Evolutionary conservation across 805 yeast species (phyloP).

Genomic region (Kodamaea kaohsiungensis): DNA sequence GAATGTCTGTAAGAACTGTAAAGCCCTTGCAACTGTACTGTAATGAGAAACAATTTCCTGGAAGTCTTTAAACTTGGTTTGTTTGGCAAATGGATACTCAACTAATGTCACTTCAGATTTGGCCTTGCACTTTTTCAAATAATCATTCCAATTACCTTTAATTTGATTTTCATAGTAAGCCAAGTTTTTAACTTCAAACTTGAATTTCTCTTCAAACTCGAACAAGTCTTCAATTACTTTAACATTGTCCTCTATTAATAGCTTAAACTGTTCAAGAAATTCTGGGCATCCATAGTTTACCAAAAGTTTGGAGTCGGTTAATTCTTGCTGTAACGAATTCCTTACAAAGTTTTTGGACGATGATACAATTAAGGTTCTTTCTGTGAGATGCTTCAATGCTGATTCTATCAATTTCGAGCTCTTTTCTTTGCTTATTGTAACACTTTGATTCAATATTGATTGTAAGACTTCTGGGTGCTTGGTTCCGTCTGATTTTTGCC

Average conservation of each 20-base stretch:
- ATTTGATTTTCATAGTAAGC: slow-evolving; percentile 12
- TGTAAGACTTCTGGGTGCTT: not conserved
- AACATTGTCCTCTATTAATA: not conserved
- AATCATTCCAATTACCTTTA: slow-evolving; percentile 10
- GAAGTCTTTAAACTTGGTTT: not conserved
- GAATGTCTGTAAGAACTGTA: slow-evolving; percentile 4
- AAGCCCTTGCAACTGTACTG: not conserved
- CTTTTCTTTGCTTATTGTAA: not conserved
- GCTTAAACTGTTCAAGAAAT: slow-evolving; percentile 2
- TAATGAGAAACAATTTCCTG: slow-evolving; percentile 9
- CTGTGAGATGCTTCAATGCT: slow-evolving; percentile 2
- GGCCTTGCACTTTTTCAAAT: not conserved
- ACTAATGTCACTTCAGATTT: not conserved
- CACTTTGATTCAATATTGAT: not conserved
- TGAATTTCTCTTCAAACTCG: slow-evolving; percentile 27
- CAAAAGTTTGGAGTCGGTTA: not conserved
- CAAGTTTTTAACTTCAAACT: slow-evolving; percentile 9
- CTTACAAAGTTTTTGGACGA: slow-evolving; percentile 13
- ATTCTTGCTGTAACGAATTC: not conserved
- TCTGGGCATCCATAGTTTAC: slow-evolving; percentile 9
- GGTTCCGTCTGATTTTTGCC: not conserved
- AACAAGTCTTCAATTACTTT: slow-evolving; percentile 33
- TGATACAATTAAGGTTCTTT: slow-evolving; percentile 16
- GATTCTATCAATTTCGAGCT: not conserved
- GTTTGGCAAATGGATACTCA: slow-evolving; percentile 12